Evolutionary conservation across 768 basidiomycete species (phyloP), one percentile per base, ranked within the genome.

Genomic region (Russula brevipes): DNA sequence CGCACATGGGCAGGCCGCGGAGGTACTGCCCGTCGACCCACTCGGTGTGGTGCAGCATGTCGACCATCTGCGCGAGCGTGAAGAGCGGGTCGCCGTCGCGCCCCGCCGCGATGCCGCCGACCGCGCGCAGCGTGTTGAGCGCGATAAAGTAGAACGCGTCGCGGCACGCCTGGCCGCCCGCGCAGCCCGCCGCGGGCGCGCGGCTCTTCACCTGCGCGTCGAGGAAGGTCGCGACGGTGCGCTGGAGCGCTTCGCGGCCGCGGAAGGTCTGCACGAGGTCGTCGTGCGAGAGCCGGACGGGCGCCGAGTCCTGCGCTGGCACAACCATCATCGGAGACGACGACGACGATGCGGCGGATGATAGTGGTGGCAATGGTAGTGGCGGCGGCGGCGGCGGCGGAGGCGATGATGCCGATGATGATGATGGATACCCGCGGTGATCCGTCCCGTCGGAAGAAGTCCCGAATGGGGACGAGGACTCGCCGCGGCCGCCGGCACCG

Each of bases 101-200:
- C 52, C 88, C 88, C 59, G 78, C 79, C 1, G 87, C 82, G 61
- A 90, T 85, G 0, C 89, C 89, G 0, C 86, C 84, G 49, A 90
- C 81, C 24, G 84, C 81, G 60, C 88, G 83, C 46, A 89, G 74
- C 36, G 86, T 75, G 72, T 90, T 89, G 61, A 90, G 80, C 77
- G 82, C 82, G 75, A 91, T 83, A 71, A 85, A 88, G 73, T 89
- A 87, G 73, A 87, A 88, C 14, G 87, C 86, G 56, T 89, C 86
- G 61, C 76, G 75, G 73, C 89, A 91, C n/a, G 69, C 65, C 63
- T 70, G 74, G 6, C 70, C 72, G 59, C 62, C 63, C 56, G 75
- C 77, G 56, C 88, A 90, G 11, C 78, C 75, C 0, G 71, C 61
- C 5, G 86, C 79, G 0, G 84, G 79, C 1, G 70, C 24, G 2